phyloP scores from a whole-genome alignment of 148 eudicot genomes.

The Chenopodium berlandieri region DNA sequence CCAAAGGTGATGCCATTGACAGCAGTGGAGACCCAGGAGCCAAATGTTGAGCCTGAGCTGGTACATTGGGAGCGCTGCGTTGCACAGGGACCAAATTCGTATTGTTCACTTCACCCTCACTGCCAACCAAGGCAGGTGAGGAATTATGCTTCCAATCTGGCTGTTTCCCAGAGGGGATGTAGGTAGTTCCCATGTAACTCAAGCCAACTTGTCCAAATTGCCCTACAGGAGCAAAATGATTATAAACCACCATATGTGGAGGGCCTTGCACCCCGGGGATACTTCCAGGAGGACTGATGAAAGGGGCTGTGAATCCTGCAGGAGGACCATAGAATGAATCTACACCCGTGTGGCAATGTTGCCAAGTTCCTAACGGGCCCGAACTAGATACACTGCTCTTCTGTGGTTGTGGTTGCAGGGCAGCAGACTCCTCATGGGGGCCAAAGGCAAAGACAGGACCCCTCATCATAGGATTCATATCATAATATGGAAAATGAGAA shows the following conservation, averaged over 20 bases:
- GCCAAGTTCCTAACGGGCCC: slow-evolving; percentile 77
- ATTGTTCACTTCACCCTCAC: slow-evolving; percentile 59
- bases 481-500: slow-evolving; percentile 87
- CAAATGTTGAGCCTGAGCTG: slow-evolving; percentile 62
- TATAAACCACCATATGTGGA: slow-evolving; percentile 93
- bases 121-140: slow-evolving; percentile 40
- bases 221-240: slow-evolving; percentile 95
- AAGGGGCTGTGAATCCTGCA: slow-evolving; percentile 79
- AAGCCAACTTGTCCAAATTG: slow-evolving; percentile 94
- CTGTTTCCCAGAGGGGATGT: slow-evolving; percentile 86
- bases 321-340: slow-evolving; percentile 90
- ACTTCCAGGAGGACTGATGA: slow-evolving; percentile 78
- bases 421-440: slow-evolving; percentile 66
- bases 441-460: slow-evolving; percentile 81
- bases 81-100: slow-evolving; percentile 57
- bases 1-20: slow-evolving; percentile 75
- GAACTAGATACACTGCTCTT: slow-evolving; percentile 53
- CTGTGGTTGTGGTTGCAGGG: slow-evolving; percentile 62
- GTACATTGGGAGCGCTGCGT: slow-evolving; percentile 46
- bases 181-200: slow-evolving; percentile 93
- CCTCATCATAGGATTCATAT: slow-evolving; percentile 87
- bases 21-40: slow-evolving; percentile 76
- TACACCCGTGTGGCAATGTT: slow-evolving; percentile 65
- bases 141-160: slow-evolving; percentile 91
- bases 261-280: slow-evolving; percentile 85